A percentile compares a stretch with the other conserved stretches of the same genome.
Conservation (phyloP, 352 stramenopile species). For the Pythium rhizo-oryzae region DNA sequence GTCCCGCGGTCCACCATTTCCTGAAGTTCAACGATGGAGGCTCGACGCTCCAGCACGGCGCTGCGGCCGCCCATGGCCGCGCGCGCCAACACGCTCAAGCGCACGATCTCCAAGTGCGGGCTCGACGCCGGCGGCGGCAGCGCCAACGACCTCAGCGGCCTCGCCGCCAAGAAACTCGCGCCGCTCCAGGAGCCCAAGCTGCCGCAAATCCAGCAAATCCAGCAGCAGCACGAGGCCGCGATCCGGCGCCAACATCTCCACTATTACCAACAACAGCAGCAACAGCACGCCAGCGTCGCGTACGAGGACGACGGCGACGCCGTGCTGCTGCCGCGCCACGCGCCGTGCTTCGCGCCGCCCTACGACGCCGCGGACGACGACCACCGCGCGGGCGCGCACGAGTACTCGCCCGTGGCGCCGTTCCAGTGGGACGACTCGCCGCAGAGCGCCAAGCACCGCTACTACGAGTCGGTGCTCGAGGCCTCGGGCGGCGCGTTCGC, state of each 20-base stretch:
- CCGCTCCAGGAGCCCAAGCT: slow-evolving; percentile 20
- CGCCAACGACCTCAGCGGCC: slow-evolving; percentile 18
- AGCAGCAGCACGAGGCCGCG: slow-evolving; percentile 11
- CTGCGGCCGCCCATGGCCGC: slow-evolving; percentile 15
- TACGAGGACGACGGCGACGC: slow-evolving; percentile 37
- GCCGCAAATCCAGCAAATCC: slow-evolving; percentile 8
- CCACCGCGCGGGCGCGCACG: slow-evolving; percentile 29
- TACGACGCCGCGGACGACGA: slow-evolving; percentile 26
- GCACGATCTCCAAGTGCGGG: slow-evolving; percentile 80
- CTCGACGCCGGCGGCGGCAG: slow-evolving; percentile 40
- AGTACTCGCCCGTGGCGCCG: slow-evolving; percentile 39
- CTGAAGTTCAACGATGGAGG: slow-evolving; percentile 21
- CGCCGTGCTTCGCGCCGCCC: background rate
- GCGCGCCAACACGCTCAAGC: slow-evolving; percentile 47
- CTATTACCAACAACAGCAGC: slow-evolving; percentile 8
- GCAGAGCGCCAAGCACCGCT: slow-evolving; percentile 33
- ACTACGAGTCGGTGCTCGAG: slow-evolving; percentile 45
- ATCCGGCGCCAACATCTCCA: slow-evolving; percentile 16
- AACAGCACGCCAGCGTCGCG: slow-evolving; percentile 7
- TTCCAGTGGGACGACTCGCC: slow-evolving; percentile 38
- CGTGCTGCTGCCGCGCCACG: slow-evolving; percentile 47
- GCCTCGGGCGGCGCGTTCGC: slow-evolving; percentile 20
- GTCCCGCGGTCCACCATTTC: slow-evolving; percentile 3
- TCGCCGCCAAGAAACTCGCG: slow-evolving; percentile 54
- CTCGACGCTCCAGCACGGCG: slow-evolving; percentile 14